phyloP scores from a whole-genome alignment of 768 basidiomycete species.

The Tylopilus vinaceipallidus region DNA sequence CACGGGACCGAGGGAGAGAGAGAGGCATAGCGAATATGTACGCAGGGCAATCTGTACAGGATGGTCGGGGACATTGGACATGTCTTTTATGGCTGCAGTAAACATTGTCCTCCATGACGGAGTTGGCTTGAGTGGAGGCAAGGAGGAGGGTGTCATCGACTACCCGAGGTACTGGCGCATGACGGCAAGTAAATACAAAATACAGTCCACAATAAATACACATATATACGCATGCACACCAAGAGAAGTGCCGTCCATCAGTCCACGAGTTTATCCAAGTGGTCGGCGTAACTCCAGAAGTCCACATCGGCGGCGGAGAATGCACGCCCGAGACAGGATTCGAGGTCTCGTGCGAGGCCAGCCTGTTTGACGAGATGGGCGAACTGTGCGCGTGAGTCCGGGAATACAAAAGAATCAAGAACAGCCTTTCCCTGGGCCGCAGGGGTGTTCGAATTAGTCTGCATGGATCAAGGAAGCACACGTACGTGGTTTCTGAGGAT shows the following conservation, averaged over 20 bases:
- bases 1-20: constrained; percentile 65
- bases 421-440: constrained; percentile 50
- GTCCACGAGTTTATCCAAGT: constrained; percentile 4
- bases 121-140: background rate
- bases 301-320: constrained; percentile 46
- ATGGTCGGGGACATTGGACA: constrained; percentile 42
- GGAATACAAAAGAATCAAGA: constrained; percentile 62
- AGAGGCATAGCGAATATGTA: constrained; percentile 65
- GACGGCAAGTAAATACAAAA: background rate
- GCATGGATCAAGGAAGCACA: constrained; percentile 10
- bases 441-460: constrained; percentile 10
- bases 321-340: constrained; percentile 20
- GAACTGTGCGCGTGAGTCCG: constrained; percentile 71
- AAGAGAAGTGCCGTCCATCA: background rate
- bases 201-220: background rate
- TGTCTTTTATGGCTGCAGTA: background rate
- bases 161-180: background rate
- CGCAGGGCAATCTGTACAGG: constrained; percentile 59
- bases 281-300: constrained; percentile 64
- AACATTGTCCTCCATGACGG: constrained; percentile 1
- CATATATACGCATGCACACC: background rate
- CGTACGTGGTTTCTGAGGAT: constrained; percentile 63
- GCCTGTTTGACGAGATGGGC: constrained; percentile 51
- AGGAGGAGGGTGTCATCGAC: constrained; percentile 4
- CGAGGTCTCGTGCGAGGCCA: constrained; percentile 38